These are phyloP conservation scores for Podospora anserina DNA, from an alignment of 495 filamentous ascomycete species.

Conservation along the genomic window DNA sequence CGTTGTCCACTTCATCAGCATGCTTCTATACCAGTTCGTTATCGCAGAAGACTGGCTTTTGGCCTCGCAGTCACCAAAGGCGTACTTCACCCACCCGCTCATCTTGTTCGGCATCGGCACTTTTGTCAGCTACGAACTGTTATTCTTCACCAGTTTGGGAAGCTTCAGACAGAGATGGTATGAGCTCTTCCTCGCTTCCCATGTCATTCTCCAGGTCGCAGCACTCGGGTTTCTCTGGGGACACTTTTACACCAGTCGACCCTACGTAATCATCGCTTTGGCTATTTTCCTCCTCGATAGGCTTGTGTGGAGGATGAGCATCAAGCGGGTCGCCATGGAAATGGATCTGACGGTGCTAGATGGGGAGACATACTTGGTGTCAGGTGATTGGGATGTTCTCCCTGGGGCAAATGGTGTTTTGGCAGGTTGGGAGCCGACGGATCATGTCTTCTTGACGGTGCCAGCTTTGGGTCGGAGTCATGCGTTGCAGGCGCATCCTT, in stretches of 20 bases:
- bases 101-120: conserved; percentile 38
- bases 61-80: conserved; percentile 14
- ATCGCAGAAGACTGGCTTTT: conserved; percentile 27
- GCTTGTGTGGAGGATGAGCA: conserved; percentile 50
- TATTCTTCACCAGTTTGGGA: conserved; percentile 45
- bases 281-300: conserved; percentile 58
- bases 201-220: conserved; percentile 52
- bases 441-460: conserved; percentile 58
- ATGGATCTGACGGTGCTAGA: conserved; percentile 45
- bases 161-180: conserved; percentile 32
- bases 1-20: conserved; percentile 37
- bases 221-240: conserved; percentile 54
- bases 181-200: conserved; percentile 33
- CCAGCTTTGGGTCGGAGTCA: conserved; percentile 44
- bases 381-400: conserved; percentile 39
- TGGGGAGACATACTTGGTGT: conserved; percentile 49
- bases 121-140: conserved; percentile 56
- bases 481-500: conserved; percentile 53
- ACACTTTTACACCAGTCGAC: conserved; percentile 42
- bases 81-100: conserved; percentile 33
- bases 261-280: conserved; percentile 24
- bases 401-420: conserved; percentile 32
- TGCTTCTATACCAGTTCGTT: conserved; percentile 43
- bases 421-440: conserved; percentile 54
- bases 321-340: conserved; percentile 42